These are phyloP conservation scores for Penicillium taxi DNA, from an alignment of 495 filamentous ascomycete species.

Conservation along the genomic window DNA sequence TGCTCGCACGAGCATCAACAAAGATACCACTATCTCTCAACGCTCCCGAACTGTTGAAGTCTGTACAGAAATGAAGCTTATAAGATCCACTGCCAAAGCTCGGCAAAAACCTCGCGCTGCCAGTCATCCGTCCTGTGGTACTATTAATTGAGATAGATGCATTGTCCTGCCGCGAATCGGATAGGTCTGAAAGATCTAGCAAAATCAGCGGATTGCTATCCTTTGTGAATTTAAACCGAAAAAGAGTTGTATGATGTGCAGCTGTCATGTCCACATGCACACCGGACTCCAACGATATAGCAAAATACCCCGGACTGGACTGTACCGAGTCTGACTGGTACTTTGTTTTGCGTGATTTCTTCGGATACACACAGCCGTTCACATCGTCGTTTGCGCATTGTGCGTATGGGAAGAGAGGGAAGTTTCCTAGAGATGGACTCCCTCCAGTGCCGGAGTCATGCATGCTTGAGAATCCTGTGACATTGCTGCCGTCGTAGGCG, in stretches of 20 bases:
- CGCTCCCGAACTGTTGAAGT: slow-evolving; percentile 47
- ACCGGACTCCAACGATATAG: slow-evolving; percentile 50
- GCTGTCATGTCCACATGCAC: slow-evolving; percentile 57
- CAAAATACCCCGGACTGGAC: slow-evolving; percentile 64
- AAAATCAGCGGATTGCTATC: slow-evolving; percentile 50
- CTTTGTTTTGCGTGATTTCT: slow-evolving; percentile 39
- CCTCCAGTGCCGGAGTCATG: slow-evolving; percentile 72
- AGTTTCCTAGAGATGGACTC: slow-evolving; percentile 65
- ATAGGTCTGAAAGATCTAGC: slow-evolving; percentile 62
- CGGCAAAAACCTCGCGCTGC: slow-evolving; percentile 57
- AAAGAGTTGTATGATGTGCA: slow-evolving; percentile 55
- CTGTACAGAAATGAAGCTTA: slow-evolving; percentile 61
- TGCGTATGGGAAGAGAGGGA: slow-evolving; percentile 62
- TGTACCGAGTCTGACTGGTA: slow-evolving; percentile 49
- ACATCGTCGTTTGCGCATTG: slow-evolving; percentile 56
- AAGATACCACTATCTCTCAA: slow-evolving; percentile 37
- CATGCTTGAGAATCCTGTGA: slow-evolving; percentile 68
- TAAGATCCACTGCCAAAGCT: slow-evolving; percentile 58
- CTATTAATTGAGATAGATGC: slow-evolving; percentile 52
- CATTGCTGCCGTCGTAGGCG: slow-evolving; percentile 54
- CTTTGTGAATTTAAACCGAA: slow-evolving; percentile 54
- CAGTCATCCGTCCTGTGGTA: slow-evolving; percentile 57
- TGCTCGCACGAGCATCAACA: slow-evolving; percentile 35
- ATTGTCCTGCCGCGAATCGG: slow-evolving; percentile 57
- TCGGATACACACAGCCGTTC: slow-evolving; percentile 58